Percentiles rank a stretch among this genome's conserved stretches.
phyloP scores from a whole-genome alignment of 768 basidiomycete species.

The Leccinellum rugosiceps region DNA sequence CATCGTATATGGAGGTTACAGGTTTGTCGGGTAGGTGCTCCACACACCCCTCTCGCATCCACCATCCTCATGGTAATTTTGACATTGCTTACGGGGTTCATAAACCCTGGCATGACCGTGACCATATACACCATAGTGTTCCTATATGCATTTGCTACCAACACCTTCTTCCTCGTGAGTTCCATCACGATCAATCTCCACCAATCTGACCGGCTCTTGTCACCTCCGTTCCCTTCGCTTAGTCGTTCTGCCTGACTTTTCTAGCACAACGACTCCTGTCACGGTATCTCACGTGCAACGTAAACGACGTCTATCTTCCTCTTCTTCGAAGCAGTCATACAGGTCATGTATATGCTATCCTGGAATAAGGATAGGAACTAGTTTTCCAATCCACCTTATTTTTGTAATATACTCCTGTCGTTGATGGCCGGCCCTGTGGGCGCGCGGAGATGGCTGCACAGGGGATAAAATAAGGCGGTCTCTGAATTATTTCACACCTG shows the following conservation, averaged over 20 bases:
- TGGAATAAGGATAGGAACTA: constrained; percentile 35
- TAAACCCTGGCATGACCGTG: constrained; percentile 57
- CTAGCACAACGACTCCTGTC: constrained; percentile 40
- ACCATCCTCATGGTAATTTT: constrained; percentile 67
- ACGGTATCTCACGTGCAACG: constrained; percentile 79
- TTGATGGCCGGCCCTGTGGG: no score
- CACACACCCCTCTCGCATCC: neutral
- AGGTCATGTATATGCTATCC: constrained; percentile 82
- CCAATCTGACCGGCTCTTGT: neutral
- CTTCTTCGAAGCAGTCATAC: constrained; percentile 78
- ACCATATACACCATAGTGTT: constrained; percentile 73
- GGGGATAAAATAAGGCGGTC: no score
- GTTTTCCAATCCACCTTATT: neutral
- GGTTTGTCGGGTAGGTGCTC: constrained; percentile 82
- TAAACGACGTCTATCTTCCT: constrained; percentile 82
- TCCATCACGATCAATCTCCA: neutral
- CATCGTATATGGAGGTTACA: constrained; percentile 95
- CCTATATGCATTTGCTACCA: constrained; percentile 82
- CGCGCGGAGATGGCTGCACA: no score
- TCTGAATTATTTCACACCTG: no score
- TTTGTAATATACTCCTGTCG: neutral
- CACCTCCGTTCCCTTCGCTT: constrained; percentile 92
- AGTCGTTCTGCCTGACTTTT: constrained; percentile 79
- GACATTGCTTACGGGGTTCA: constrained; percentile 68
- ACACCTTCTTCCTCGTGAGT: constrained; percentile 89